Evolutionary conservation across 2,329 filamentous ascomycete species (phyloP).

Genomic region (Paracoccidioides brasiliensis): DNA sequence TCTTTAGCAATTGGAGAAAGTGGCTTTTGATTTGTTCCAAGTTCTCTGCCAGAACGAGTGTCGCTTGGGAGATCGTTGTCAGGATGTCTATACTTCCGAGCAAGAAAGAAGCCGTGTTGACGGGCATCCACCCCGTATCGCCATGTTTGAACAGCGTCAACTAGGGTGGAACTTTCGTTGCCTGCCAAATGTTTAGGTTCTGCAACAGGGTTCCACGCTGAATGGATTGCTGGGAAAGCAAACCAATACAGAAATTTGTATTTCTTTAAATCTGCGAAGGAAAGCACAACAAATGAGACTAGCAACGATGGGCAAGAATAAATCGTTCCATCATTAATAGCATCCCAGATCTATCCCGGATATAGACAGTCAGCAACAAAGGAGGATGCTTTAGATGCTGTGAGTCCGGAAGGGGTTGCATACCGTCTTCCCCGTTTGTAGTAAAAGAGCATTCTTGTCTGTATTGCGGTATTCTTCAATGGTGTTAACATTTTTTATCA

Average conservation of each 20-base stretch:
- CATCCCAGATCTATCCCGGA: slow-evolving; percentile 73
- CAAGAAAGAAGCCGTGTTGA: slow-evolving; percentile 93
- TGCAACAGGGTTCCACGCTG: slow-evolving; percentile 56
- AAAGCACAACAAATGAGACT: slow-evolving; percentile 76
- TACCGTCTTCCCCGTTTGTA: slow-evolving; percentile 67
- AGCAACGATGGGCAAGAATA: slow-evolving; percentile 89
- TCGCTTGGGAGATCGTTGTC: slow-evolving; percentile 6
- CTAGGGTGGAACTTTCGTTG: slow-evolving; percentile 63
- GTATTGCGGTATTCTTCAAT: slow-evolving; percentile 80
- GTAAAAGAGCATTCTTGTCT: slow-evolving; percentile 66
- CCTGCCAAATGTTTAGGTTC: slow-evolving; percentile 37
- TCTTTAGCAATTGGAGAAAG: slow-evolving; percentile 42
- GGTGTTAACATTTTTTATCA: slow-evolving; percentile 93
- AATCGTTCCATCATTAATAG: slow-evolving; percentile 90
- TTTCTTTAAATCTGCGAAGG: slow-evolving; percentile 91
- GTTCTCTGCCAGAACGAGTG: slow-evolving; percentile 15
- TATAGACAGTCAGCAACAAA: slow-evolving; percentile 5
- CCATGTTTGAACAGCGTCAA: slow-evolving; percentile 79
- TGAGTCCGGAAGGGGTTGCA: not conserved
- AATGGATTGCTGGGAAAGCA: slow-evolving; percentile 85
- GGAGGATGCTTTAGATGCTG: not conserved
- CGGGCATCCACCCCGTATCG: slow-evolving; percentile 65
- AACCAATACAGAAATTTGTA: slow-evolving; percentile 99
- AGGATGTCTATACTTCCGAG: slow-evolving; percentile 50
- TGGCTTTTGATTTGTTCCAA: slow-evolving; percentile 25